Base-by-base conservation (phyloP, 441 rosid species). In the Arabidopsis hybrid region DNA sequence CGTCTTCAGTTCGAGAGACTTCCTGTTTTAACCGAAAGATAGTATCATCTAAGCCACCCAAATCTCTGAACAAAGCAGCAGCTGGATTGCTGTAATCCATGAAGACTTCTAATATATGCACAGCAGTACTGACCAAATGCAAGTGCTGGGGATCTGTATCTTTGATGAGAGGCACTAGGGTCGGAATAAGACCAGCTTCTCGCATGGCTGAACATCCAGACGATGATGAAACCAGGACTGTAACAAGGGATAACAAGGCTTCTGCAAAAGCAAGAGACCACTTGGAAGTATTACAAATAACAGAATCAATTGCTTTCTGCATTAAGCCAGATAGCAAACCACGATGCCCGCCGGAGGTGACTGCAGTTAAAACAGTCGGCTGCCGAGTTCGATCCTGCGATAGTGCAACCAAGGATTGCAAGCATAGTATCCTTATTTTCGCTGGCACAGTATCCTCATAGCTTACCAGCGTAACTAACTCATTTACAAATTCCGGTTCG, bases 71-170 rank as follows among this genome's bases (percentile, higher is more conserved):
- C 80, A 93, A 77, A 60, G 94, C 85, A 80, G 94, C 97, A 71
- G 98, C 97, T 60, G 97, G 97, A 79, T 91, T 89, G 75, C 98
- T 93, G 75, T 90, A 93, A 75, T 91, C 99, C 98, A 95, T 95
- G 79, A 95, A 93, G 61, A 93, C 91, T 77, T 91, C 98, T 45
- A 95, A 83, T 81, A 93, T 86, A 80, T 88, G 92, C 75, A 96
- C 97, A 61, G 98, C 94, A 7, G 95, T 81, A 72, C 94, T 82
- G 68, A 96, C 98, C 86, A 96, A 80, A 82, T 93, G 97, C 88
- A 96, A 77, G 78, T 96, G 96, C 78, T 90, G 97, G 36, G 93
- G 93, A 78, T 96, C 91, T 64, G 92, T 90, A 79, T 93, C 99
- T 85, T 91, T 91, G 46, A 96, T 90, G 65, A 96, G 94, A 78